A percentile compares a stretch with the other conserved stretches of the same genome.
These are phyloP conservation scores for Gastrolobium villosum DNA, from an alignment of 306 rosid species.

Conservation along the genomic window DNA sequence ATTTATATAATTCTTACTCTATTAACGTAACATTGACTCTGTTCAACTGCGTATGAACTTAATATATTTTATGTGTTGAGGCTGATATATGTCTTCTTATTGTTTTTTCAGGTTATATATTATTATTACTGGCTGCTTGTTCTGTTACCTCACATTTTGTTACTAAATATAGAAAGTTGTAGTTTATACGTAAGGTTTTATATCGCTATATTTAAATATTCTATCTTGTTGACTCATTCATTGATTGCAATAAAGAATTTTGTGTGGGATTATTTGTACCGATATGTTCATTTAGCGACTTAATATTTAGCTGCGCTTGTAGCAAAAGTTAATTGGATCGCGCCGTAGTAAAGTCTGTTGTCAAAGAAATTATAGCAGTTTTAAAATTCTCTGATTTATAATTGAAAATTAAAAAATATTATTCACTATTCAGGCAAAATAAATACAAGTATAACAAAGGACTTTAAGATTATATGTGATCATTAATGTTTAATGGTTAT, in stretches of 20 bases:
- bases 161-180: conserved; percentile 46
- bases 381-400: not conserved
- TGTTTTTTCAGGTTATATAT: conserved; percentile 53
- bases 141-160: conserved; percentile 49
- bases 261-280: conserved; percentile 39
- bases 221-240: conserved; percentile 40
- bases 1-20: not conserved
- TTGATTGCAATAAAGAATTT: conserved; percentile 44
- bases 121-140: conserved; percentile 40
- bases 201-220: conserved; percentile 45
- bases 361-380: not conserved
- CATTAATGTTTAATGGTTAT: not conserved
- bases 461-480: not conserved
- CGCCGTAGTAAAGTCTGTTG: not conserved
- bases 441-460: not conserved
- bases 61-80: not conserved
- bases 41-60: not conserved
- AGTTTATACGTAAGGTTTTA: conserved; percentile 36
- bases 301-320: not conserved
- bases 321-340: too few species aligned
- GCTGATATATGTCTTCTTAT: conserved; percentile 22
- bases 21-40: too few species aligned
- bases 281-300: not conserved
- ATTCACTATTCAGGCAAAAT: not conserved
- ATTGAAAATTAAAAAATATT: not conserved